Percentiles rank a stretch among this genome's conserved stretches.
These are phyloP conservation scores for Cystobasidiopsis lactophilus DNA, from an alignment of 768 basidiomycete genomes.

Conservation along the genomic window DNA sequence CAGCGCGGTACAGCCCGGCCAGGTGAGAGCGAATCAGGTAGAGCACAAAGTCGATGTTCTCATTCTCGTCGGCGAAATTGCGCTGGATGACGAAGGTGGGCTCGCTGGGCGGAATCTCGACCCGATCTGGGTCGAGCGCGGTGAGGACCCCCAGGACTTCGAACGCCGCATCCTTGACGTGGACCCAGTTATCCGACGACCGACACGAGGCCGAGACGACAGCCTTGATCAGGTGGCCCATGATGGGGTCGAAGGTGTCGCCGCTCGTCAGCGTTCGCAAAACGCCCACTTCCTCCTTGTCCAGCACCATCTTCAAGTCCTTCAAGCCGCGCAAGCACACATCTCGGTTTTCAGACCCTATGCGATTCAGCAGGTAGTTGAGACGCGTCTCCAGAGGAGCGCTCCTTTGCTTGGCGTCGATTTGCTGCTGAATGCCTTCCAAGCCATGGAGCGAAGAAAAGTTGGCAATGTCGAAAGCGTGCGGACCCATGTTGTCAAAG, in stretches of 20 bases:
- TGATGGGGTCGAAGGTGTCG: slow-evolving; percentile 58
- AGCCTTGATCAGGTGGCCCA: slow-evolving; percentile 44
- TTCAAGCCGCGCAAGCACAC: slow-evolving; percentile 49
- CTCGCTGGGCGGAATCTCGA: slow-evolving; percentile 41
- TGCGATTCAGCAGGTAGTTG: slow-evolving; percentile 46
- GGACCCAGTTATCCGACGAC: slow-evolving; percentile 53
- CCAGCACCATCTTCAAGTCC: slow-evolving; percentile 51
- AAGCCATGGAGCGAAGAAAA: slow-evolving; percentile 44
- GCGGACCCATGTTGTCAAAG: slow-evolving; percentile 32
- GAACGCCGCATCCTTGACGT: slow-evolving; percentile 47
- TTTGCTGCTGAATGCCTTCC: slow-evolving; percentile 14
- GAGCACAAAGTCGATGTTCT: slow-evolving; percentile 54
- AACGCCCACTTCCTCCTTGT: background rate
- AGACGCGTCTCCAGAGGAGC: slow-evolving; percentile 39
- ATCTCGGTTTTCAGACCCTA: slow-evolving; percentile 53
- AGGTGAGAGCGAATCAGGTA: slow-evolving; percentile 69
- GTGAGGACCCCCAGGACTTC: slow-evolving; percentile 82
- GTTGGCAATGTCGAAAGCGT: slow-evolving; percentile 61
- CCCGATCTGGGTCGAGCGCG: slow-evolving; percentile 84
- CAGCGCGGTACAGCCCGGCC: slow-evolving; percentile 72
- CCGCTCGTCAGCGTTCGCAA: slow-evolving; percentile 35
- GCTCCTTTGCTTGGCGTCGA: slow-evolving; percentile 26
- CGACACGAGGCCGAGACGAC: slow-evolving; percentile 50
- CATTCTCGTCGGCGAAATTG: slow-evolving; percentile 59
- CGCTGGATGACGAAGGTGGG: slow-evolving; percentile 45